Evolutionary conservation across 352 stramenopile species (phyloP).

Genomic region (Phytophthora foliorum): DNA sequence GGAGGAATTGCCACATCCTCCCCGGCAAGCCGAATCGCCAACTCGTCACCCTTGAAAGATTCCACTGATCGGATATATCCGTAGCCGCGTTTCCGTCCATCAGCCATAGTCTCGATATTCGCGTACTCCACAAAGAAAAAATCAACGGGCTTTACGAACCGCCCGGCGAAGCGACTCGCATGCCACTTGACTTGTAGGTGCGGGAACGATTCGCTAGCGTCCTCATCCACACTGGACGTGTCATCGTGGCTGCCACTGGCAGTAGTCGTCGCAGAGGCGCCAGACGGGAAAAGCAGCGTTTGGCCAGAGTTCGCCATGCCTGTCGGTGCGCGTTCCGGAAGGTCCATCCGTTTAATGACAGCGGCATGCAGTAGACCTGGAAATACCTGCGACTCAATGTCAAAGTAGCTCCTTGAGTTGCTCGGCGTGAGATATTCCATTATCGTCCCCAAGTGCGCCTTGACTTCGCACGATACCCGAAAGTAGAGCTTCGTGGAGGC

Average conservation of each 20-base stretch:
- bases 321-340: constrained; percentile 39
- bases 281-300: constrained; percentile 35
- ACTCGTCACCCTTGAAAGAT: constrained; percentile 85
- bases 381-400: constrained; percentile 87
- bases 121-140: constrained; percentile 92
- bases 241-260: constrained; percentile 49
- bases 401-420: constrained; percentile 78
- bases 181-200: constrained; percentile 89
- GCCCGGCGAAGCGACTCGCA: constrained; percentile 81
- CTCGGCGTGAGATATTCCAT: constrained; percentile 83
- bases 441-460: constrained; percentile 79
- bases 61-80: constrained; percentile 85
- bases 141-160: constrained; percentile 86
- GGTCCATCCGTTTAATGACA: constrained; percentile 85
- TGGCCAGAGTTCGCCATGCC: constrained; percentile 28
- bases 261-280: constrained; percentile 38
- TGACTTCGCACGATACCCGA: constrained; percentile 86
- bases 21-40: constrained; percentile 70
- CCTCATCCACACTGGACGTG: constrained; percentile 56
- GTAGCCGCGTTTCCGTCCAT: constrained; percentile 75
- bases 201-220: constrained; percentile 56
- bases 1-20: constrained; percentile 73
- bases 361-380: constrained; percentile 79
- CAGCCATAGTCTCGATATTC: constrained; percentile 75
- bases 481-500: constrained; percentile 77